Percentiles rank a stretch among this genome's conserved stretches.
phyloP scores from a whole-genome alignment of 2,329 filamentous ascomycete species.

The Zymoseptoria pseudotritici region DNA sequence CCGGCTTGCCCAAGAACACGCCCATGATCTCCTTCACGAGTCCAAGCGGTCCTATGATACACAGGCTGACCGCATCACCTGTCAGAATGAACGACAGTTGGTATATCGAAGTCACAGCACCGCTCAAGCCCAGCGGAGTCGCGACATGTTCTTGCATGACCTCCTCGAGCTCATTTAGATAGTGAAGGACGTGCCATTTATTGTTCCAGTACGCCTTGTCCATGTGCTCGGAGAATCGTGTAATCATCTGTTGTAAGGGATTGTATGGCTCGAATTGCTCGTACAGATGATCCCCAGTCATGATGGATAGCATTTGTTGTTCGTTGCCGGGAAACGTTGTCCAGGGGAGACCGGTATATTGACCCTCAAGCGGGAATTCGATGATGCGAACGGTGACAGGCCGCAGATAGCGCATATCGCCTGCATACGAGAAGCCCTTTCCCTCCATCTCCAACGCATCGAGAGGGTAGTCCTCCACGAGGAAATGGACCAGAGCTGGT shows the following conservation, averaged over 20 bases:
- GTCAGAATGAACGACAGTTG: constrained; percentile 1
- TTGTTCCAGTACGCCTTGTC: constrained; percentile 7
- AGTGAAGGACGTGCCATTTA: constrained; percentile 3
- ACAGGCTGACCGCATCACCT: neutral
- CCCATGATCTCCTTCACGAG: neutral
- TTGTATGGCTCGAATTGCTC: constrained; percentile 14
- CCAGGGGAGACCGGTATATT: constrained; percentile 9
- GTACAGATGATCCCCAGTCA: constrained; percentile 11
- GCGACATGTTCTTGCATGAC: constrained; percentile 11
- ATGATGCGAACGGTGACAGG: constrained; percentile 14
- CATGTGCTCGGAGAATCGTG: constrained; percentile 12
- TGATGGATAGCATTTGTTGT: constrained; percentile 13
- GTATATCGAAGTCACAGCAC: neutral
- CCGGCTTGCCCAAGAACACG: constrained; percentile 8
- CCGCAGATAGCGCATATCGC: neutral
- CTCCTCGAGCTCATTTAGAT: constrained; percentile 6
- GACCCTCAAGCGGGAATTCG: constrained; percentile 12
- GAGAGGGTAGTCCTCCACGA: constrained; percentile 9
- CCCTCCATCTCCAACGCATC: constrained; percentile 1
- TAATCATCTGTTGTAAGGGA: constrained; percentile 3
- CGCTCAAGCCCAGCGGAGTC: constrained; percentile 5
- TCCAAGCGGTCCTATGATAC: neutral
- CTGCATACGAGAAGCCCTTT: constrained; percentile 6
- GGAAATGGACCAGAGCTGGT: constrained; percentile 14
- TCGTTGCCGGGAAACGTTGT: constrained; percentile 8